Base-by-base conservation (phyloP, 108 stramenopile genomes). In the Discostella stelligeroides region DNA sequence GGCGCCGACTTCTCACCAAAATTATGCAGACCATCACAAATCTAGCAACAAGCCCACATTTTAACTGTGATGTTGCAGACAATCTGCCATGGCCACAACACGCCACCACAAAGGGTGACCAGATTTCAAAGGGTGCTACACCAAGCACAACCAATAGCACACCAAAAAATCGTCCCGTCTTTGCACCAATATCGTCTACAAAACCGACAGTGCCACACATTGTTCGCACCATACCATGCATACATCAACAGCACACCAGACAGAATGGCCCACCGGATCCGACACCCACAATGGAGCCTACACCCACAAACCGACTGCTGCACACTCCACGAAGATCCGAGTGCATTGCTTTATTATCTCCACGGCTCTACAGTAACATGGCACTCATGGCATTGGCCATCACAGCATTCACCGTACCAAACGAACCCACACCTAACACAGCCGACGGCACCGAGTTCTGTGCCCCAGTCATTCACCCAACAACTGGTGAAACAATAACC, bases 401-500 rank as follows among this genome's bases (percentile, higher is more conserved):
- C n/a, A n/a, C n/a, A n/a, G n/a, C n/a, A n/a, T n/a, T n/a, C n/a
- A n/a, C n/a, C n/a, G n/a, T n/a, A n/a, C n/a, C n/a, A n/a, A n/a
- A n/a, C n/a, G n/a, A n/a, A n/a, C n/a, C n/a, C n/a, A n/a, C n/a
- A n/a, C n/a, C n/a, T n/a, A n/a, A 23, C 46, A 7, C 15, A 14
- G 15, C 28, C 24, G 11, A 30, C 57, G 27, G 5, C 7, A 14
- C 20, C 23, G 14, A 62, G 9, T 39, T 42, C 20, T 62, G 40
- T 28, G 60, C 60, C 18, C 60, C 60, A 7, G 40, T 62, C 40
- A 39, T 62, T 7, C 60, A 62, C 17, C 60, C 60, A 9, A 15
- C 40, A 6, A 62, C 60, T 15, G 60, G 60, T 7, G 60, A 39
- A 62, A 40, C 60, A 14, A 62, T 62, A 30, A 23, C n/a, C 51